These are phyloP conservation scores for Pichia sp. DNA, from an alignment of 1,139 yeast species.

Conservation along the genomic window DNA sequence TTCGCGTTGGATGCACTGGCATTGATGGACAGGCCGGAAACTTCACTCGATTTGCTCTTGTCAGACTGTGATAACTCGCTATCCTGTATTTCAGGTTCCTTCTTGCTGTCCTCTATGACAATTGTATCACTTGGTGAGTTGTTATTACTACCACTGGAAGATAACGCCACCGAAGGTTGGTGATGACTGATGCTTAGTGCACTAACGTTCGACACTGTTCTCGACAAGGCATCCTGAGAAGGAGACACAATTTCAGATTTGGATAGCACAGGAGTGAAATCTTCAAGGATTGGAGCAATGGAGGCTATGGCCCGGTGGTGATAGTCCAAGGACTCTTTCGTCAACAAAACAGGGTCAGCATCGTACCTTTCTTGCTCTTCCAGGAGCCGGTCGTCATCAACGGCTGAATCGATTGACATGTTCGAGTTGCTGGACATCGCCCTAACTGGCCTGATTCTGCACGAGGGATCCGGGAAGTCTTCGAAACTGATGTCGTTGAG, in stretches of 20 bases:
- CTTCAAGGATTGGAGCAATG: slow-evolving; percentile 70
- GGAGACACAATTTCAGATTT: slow-evolving; percentile 34
- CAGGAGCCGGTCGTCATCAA: slow-evolving; percentile 13
- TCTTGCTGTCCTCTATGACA: not conserved
- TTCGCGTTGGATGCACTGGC: slow-evolving; percentile 11
- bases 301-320: slow-evolving; percentile 64
- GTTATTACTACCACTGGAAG: not conserved
- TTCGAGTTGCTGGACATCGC: slow-evolving; percentile 22
- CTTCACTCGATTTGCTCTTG: slow-evolving; percentile 6
- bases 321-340: slow-evolving; percentile 30
- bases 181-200: slow-evolving; percentile 28
- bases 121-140: not conserved
- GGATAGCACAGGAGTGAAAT: slow-evolving; percentile 65
- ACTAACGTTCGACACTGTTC: slow-evolving; percentile 33
- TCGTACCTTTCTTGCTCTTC: slow-evolving; percentile 21
- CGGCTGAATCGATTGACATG: slow-evolving; percentile 23
- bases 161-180: slow-evolving; percentile 6
- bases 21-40: slow-evolving; percentile 12
- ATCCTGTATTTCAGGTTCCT: not conserved
- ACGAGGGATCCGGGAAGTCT: not conserved
- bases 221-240: slow-evolving; percentile 28
- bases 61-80: not conserved
- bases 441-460: slow-evolving; percentile 9
- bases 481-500: not conserved
- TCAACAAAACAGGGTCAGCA: slow-evolving; percentile 27